These are phyloP conservation scores for Kandelia obovata DNA, from an alignment of 345 rosid genomes.

Conservation along the genomic window DNA sequence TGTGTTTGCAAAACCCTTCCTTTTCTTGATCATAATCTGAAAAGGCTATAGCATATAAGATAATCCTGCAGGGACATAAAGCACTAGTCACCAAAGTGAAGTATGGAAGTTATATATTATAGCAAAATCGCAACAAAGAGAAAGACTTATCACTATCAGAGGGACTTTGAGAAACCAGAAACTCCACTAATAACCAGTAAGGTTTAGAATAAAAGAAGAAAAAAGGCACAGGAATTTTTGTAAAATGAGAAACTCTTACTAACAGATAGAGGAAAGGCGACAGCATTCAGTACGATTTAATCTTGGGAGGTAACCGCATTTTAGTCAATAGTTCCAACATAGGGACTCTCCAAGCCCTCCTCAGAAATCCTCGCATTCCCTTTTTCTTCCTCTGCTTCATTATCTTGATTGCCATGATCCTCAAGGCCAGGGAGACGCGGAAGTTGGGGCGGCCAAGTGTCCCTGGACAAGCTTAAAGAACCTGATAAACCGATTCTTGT, in stretches of 20 bases:
- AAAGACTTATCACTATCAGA: neutral
- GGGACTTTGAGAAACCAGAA: neutral
- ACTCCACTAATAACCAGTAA: neutral
- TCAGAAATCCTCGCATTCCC: conserved; percentile 38
- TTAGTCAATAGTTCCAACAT: conserved; percentile 67
- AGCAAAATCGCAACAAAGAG: neutral
- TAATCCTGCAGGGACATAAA: conserved; percentile 45
- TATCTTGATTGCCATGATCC: conserved; percentile 4
- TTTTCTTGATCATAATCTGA: conserved; percentile 69
- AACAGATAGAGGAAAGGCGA: conserved; percentile 23
- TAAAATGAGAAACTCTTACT: conserved; percentile 22
- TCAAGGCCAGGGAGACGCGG: conserved; percentile 3
- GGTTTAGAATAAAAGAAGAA: neutral
- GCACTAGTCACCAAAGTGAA: conserved; percentile 10
- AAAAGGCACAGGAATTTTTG: neutral
- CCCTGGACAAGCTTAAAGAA: conserved; percentile 76
- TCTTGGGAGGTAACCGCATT: conserved; percentile 64
- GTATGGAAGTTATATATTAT: neutral
- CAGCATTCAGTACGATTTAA: conserved; percentile 59
- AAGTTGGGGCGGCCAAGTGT: conserved; percentile 34
- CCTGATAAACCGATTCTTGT: conserved; percentile 74
- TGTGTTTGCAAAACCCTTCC: conserved; percentile 27
- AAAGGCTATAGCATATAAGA: conserved; percentile 79
- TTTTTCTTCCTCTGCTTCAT: neutral
- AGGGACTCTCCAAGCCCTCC: conserved; percentile 68